Conservation (phyloP, 164 flowering plant genomes). For the Kingdonia uniflora region DNA sequence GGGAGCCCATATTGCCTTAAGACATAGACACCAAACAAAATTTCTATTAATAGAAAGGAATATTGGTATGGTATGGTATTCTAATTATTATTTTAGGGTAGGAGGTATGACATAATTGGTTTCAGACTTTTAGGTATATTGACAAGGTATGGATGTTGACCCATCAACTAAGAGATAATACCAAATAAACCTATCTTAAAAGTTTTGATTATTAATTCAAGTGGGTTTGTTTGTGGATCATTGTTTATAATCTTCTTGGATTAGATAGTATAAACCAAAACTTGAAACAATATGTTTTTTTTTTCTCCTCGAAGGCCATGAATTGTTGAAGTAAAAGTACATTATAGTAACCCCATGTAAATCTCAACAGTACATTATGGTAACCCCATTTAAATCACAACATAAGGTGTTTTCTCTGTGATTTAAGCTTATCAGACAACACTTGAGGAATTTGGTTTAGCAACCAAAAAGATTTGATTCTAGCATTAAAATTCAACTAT, state of each 20-base stretch:
- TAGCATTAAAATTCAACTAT: too few relatives aligned
- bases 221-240: slow-evolving; percentile 33
- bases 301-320: slow-evolving; percentile 13
- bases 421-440: too few relatives aligned
- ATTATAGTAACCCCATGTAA: neutral
- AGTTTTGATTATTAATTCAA: slow-evolving; percentile 21
- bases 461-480: too few relatives aligned
- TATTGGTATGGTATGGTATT: slow-evolving; percentile 21
- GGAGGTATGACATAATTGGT: slow-evolving; percentile 35
- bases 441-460: too few relatives aligned
- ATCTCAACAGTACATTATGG: too few relatives aligned
- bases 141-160: slow-evolving; percentile 91
- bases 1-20: slow-evolving; percentile 2
- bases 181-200: slow-evolving; percentile 58
- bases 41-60: slow-evolving; percentile 44
- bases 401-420: too few relatives aligned
- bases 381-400: too few relatives aligned
- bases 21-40: slow-evolving; percentile 7
- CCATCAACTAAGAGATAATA: slow-evolving; percentile 70
- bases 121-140: slow-evolving; percentile 47
- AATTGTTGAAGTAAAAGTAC: slow-evolving; percentile 17
- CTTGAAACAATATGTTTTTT: neutral
- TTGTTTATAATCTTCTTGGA: slow-evolving; percentile 37
- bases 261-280: slow-evolving; percentile 18
- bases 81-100: neutral